These are phyloP conservation scores for Micromonas pusilla DNA, from an alignment of 139 green algal genomes.

Conservation along the genomic window DNA sequence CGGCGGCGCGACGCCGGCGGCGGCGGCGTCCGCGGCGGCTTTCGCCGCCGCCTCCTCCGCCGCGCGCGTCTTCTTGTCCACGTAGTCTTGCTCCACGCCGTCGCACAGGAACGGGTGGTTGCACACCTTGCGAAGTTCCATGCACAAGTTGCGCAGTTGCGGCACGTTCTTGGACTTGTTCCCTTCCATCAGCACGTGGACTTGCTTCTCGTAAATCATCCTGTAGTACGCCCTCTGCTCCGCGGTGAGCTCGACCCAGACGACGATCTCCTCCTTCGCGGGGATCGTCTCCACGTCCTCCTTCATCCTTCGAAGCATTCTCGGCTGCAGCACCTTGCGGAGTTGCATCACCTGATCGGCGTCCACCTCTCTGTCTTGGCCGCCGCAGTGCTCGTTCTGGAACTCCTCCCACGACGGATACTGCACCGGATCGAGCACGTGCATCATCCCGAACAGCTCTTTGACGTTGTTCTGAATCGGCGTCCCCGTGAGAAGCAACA, in stretches of 20 bases:
- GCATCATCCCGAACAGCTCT: constrained; percentile 78
- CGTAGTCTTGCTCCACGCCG: constrained; percentile 73
- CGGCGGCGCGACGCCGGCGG: background rate
- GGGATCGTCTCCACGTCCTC: constrained; percentile 93
- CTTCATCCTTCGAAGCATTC: constrained; percentile 92
- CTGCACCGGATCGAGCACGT: constrained; percentile 60
- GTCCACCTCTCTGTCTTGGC: constrained; percentile 35
- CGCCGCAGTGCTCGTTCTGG: constrained; percentile 44
- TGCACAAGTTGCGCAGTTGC: constrained; percentile 76
- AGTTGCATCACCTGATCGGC: constrained; percentile 58
- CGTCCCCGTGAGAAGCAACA: constrained; percentile 89
- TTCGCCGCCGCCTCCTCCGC: constrained; percentile 8
- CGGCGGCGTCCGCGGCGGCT: background rate
- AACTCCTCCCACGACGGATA: constrained; percentile 61
- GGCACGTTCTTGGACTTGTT: constrained; percentile 54
- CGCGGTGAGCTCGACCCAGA: constrained; percentile 76
- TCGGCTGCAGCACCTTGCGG: constrained; percentile 56
- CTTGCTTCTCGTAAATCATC: constrained; percentile 33
- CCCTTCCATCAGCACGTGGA: constrained; percentile 33
- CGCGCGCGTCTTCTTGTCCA: constrained; percentile 8
- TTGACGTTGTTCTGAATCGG: constrained; percentile 92
- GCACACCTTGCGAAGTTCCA: constrained; percentile 95
- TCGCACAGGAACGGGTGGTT: constrained; percentile 87
- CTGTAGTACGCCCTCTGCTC: constrained; percentile 73
- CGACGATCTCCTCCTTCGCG: constrained; percentile 85